These are phyloP conservation scores for Calonectria henricotiae DNA, from an alignment of 2,329 filamentous ascomycete genomes.

Conservation along the genomic window DNA sequence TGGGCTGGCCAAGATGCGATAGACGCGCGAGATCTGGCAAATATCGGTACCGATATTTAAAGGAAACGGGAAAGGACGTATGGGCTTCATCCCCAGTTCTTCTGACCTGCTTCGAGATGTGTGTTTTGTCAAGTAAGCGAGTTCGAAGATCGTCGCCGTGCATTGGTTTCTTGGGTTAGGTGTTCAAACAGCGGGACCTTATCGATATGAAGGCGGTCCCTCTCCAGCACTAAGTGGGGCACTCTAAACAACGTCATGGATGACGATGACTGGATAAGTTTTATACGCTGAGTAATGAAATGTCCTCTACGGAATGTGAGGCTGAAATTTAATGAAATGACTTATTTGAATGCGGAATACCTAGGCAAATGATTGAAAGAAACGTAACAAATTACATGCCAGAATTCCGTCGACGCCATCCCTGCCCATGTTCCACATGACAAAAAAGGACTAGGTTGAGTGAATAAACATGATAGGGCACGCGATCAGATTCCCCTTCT, in stretches of 20 bases:
- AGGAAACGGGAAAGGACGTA: slow-evolving; percentile 73
- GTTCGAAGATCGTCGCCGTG: slow-evolving; percentile 3
- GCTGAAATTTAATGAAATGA: not conserved
- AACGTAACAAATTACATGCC: slow-evolving; percentile 14
- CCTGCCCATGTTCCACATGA: slow-evolving; percentile 40
- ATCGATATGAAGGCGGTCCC: slow-evolving; percentile 46
- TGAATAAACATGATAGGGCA: slow-evolving; percentile 36
- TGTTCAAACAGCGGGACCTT: slow-evolving; percentile 47
- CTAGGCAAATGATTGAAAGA: slow-evolving; percentile 37
- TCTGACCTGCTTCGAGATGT: not conserved
- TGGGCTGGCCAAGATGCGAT: slow-evolving; percentile 68
- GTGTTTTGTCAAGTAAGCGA: slow-evolving; percentile 18
- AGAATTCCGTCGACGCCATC: slow-evolving; percentile 41
- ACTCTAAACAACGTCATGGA: slow-evolving; percentile 31
- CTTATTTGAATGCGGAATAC: slow-evolving; percentile 9
- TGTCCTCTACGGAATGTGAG: not conserved
- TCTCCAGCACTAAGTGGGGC: slow-evolving; percentile 39
- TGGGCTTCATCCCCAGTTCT: slow-evolving; percentile 52
- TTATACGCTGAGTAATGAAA: not conserved
- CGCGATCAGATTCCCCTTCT: slow-evolving; percentile 22
- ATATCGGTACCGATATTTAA: slow-evolving; percentile 86
- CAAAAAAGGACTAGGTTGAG: slow-evolving; percentile 31
- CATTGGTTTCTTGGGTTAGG: slow-evolving; percentile 31
- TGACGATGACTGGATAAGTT: slow-evolving; percentile 5
- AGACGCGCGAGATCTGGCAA: slow-evolving; percentile 79